Conservation (phyloP, 2,329 filamentous ascomycete species). For the Aspergillus tamarii region DNA sequence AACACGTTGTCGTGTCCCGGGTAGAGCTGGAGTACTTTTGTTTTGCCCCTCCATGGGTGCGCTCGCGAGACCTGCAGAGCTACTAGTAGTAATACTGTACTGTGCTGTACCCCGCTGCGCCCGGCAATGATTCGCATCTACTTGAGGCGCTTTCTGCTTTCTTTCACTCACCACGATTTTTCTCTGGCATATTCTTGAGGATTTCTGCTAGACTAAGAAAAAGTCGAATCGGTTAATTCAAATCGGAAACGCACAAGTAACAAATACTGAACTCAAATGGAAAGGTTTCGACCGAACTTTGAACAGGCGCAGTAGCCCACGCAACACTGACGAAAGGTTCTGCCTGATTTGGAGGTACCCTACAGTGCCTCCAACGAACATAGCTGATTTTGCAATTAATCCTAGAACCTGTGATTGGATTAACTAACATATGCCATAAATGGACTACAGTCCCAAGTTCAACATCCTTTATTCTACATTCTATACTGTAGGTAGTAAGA, state of each 20-base stretch:
- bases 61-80: background rate
- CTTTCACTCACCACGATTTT: background rate
- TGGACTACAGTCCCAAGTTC: background rate
- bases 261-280: background rate
- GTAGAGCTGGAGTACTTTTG: background rate
- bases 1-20: background rate
- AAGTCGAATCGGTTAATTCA: background rate
- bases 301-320: background rate
- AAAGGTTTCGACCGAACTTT: background rate
- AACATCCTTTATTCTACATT: background rate
- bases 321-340: background rate
- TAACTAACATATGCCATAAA: background rate
- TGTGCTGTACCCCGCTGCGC: background rate
- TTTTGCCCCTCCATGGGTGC: background rate
- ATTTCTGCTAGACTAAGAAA: background rate
- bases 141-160: background rate
- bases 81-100: background rate
- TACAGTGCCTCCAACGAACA: background rate
- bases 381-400: background rate
- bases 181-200: background rate
- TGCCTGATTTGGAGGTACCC: background rate
- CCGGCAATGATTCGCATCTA: background rate
- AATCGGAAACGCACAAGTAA: background rate
- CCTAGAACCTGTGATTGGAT: background rate
- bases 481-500: background rate